Evolutionary conservation across 2,329 filamentous ascomycete genomes (phyloP).

Genomic region (Fusarium tricinctum): DNA sequence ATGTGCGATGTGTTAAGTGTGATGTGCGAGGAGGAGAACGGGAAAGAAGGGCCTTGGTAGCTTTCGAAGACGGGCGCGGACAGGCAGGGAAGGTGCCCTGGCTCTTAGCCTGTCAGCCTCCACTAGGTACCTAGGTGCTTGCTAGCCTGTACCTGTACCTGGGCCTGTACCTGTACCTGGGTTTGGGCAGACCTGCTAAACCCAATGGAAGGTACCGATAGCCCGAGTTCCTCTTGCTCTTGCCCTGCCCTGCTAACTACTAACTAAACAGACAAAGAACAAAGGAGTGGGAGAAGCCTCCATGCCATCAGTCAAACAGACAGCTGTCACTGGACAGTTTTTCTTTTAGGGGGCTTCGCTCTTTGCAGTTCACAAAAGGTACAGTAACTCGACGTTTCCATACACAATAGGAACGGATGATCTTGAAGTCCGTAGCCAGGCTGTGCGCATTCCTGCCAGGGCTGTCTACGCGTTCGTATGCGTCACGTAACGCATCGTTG

Average conservation of each 20-base stretch:
- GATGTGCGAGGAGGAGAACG: slow-evolving; percentile 36
- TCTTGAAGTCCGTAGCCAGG: slow-evolving; percentile 2
- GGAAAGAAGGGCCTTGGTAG: slow-evolving; percentile 35
- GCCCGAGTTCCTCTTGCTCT: slow-evolving; percentile 1
- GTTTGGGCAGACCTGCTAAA: slow-evolving; percentile 11
- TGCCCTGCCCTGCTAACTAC: slow-evolving; percentile 18
- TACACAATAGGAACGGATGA: neutral
- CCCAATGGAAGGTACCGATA: neutral
- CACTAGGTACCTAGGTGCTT: too few species aligned
- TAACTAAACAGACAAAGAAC: slow-evolving; percentile 24
- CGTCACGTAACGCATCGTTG: slow-evolving; percentile 22
- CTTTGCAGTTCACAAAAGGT: neutral
- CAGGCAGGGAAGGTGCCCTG: slow-evolving; percentile 22
- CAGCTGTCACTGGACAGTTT: slow-evolving; percentile 15
- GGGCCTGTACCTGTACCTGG: slow-evolving; percentile 7
- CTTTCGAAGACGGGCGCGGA: slow-evolving; percentile 9
- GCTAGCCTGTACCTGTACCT: slow-evolving; percentile 3
- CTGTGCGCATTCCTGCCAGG: slow-evolving; percentile 37
- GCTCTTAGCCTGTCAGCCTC: slow-evolving; percentile 1
- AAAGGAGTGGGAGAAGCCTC: slow-evolving; percentile 17
- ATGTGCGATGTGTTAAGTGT: slow-evolving; percentile 35
- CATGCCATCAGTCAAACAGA: slow-evolving; percentile 13
- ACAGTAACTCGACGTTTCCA: slow-evolving; percentile 5
- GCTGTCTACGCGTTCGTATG: slow-evolving; percentile 36
- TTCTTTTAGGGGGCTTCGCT: neutral